These are phyloP conservation scores for Pichia eremophila DNA, from an alignment of 805 yeast genomes.

Conservation along the genomic window DNA sequence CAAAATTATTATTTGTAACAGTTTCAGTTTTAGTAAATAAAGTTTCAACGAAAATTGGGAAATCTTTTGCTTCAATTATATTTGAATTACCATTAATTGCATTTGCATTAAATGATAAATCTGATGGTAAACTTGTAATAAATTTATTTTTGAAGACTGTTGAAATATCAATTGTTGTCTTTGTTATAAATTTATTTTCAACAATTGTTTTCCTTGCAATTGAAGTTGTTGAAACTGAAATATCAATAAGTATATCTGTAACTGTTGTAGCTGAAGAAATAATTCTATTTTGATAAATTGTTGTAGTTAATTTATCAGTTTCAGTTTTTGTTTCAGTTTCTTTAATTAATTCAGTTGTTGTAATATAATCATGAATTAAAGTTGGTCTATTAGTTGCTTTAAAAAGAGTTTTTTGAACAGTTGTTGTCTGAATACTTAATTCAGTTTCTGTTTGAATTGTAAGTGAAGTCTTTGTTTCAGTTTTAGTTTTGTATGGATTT, in stretches of 20 bases:
- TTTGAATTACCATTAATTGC: not conserved
- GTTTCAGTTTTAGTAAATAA: not conserved
- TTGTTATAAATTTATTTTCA: slow-evolving; percentile 11
- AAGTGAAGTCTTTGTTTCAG: not conserved
- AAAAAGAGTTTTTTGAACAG: slow-evolving; percentile 1
- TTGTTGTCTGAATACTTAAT: not conserved
- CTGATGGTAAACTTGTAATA: not conserved
- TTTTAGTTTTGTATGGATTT: not conserved
- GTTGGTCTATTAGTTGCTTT: not conserved
- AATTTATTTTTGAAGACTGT: not conserved
- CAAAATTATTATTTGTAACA: not conserved
- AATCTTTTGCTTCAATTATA: not conserved
- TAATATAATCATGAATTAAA: not conserved
- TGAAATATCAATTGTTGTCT: slow-evolving; percentile 6
- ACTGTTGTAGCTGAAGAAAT: not conserved
- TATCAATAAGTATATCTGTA: not conserved
- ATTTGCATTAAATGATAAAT: not conserved
- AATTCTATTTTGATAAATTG: not conserved
- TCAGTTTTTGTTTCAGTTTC: not conserved
- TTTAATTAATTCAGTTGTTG: not conserved
- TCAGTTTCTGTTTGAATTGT: not conserved
- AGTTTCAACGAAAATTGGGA: not conserved
- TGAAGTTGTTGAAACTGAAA: slow-evolving; percentile 8
- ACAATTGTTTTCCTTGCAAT: slow-evolving; percentile 13
- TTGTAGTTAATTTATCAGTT: not conserved